These are phyloP conservation scores for Hortaea sp. DNA, from an alignment of 2,329 filamentous ascomycete species.

Conservation along the genomic window DNA sequence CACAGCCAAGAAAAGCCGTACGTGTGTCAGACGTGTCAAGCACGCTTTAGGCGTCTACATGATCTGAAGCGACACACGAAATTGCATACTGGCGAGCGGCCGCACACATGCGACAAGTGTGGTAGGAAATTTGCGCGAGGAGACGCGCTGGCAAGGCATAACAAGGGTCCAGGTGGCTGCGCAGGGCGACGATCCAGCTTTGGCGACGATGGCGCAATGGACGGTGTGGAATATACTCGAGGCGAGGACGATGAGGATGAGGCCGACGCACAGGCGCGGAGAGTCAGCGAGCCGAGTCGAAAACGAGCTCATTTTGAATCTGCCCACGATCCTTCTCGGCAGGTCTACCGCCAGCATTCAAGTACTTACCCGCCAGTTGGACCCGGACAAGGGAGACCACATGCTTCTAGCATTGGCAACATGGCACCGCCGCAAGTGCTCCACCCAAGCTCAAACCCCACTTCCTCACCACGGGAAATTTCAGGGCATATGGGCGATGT, in stretches of 20 bases:
- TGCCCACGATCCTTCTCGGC: conserved; percentile 42
- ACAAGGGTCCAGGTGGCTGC: conserved; percentile 90
- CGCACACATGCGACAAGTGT: conserved; percentile 90
- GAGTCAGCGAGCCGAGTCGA: conserved; percentile 63
- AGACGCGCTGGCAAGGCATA: conserved; percentile 87
- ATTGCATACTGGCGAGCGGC: conserved; percentile 90
- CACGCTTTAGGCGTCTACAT: conserved; percentile 84
- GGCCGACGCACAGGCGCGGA: conserved; percentile 38
- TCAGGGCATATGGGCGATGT: conserved; percentile 21
- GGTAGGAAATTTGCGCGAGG: conserved; percentile 90
- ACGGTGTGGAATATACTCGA: conserved; percentile 49
- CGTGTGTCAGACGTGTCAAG: conserved; percentile 83
- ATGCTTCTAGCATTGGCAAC: conserved; percentile 18
- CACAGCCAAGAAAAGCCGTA: conserved; percentile 99
- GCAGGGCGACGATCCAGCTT: conserved; percentile 85
- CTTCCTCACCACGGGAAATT: conserved; percentile 28
- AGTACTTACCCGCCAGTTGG: conserved; percentile 70
- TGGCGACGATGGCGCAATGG: conserved; percentile 59
- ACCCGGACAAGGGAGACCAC: conserved; percentile 16
- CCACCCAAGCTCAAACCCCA: conserved; percentile 20
- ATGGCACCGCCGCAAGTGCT: conserved; percentile 29
- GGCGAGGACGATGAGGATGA: conserved; percentile 51
- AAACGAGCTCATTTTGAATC: conserved; percentile 59
- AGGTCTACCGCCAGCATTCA: conserved; percentile 54
- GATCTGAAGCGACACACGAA: conserved; percentile 95